Conservation (phyloP, 1,284 basidiomycete species). For the Cutaneotrichosporon cyanovorans region DNA sequence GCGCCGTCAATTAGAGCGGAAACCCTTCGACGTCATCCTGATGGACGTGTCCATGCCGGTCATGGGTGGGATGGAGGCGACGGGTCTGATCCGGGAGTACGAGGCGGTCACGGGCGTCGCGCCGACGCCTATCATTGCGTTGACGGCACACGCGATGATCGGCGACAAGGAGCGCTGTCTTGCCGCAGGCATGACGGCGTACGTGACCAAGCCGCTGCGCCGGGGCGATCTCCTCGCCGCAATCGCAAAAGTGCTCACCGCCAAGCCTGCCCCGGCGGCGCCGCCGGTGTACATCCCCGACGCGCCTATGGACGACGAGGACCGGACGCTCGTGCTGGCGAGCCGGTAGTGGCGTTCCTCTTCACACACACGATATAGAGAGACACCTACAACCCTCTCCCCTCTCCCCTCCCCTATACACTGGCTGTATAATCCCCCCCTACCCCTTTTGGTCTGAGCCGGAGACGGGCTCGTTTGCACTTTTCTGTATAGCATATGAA, state of each 20-base stretch:
- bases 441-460: no score
- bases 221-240: constrained; percentile 42
- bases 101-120: constrained; percentile 67
- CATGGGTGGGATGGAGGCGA: constrained; percentile 55
- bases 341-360: constrained; percentile 4
- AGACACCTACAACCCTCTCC: background rate
- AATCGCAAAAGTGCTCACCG: constrained; percentile 39
- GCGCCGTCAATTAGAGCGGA: constrained; percentile 35
- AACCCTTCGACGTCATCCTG: constrained; percentile 80
- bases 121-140: constrained; percentile 85
- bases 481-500: no score
- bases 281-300: constrained; percentile 7
- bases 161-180: constrained; percentile 89
- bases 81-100: constrained; percentile 53
- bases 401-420: background rate
- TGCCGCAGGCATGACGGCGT: constrained; percentile 58
- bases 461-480: no score
- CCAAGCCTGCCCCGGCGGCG: constrained; percentile 12
- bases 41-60: constrained; percentile 99
- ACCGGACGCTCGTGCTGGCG: constrained; percentile 13
- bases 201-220: constrained; percentile 24
- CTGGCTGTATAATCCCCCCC: background rate
- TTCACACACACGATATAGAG: no score
- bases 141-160: constrained; percentile 76
- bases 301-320: constrained; percentile 8